A percentile compares a stretch with the other conserved stretches of the same genome.
Conservation (phyloP, 1,139 yeast genomes). For the Geotrichum restrictum region DNA sequence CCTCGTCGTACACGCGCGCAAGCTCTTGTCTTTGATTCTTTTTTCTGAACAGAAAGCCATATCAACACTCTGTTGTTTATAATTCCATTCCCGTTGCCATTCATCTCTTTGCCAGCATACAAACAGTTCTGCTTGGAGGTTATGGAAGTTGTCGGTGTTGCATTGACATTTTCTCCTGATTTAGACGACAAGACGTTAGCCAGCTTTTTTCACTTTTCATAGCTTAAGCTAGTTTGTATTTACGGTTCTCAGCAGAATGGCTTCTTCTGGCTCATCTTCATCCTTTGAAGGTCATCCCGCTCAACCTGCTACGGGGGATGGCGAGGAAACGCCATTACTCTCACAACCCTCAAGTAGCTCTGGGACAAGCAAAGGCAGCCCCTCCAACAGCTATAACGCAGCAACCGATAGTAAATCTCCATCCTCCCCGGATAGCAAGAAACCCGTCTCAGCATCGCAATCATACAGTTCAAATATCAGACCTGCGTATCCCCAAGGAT, state of each 20-base stretch:
- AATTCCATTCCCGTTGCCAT: not conserved
- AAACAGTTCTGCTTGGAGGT: not conserved
- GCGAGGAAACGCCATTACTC: too few relatives aligned
- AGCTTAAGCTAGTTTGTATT: not conserved
- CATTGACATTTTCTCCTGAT: not conserved
- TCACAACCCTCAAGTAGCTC: too few relatives aligned
- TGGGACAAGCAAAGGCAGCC: too few relatives aligned
- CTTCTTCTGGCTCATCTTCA: too few relatives aligned
- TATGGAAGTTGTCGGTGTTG: not conserved
- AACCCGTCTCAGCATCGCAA: not conserved
- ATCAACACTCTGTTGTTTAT: not conserved
- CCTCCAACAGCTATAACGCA: too few relatives aligned
- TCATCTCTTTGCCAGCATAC: not conserved
- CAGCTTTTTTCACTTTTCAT: too few relatives aligned
- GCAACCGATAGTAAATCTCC: too few relatives aligned
- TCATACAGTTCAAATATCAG: conserved; percentile 5
- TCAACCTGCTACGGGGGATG: too few relatives aligned
- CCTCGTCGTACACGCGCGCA: not conserved
- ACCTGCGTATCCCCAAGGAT: conserved; percentile 16
- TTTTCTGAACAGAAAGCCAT: not conserved
- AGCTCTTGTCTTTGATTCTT: too few relatives aligned
- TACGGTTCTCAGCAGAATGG: not conserved
- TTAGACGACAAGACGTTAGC: not conserved
- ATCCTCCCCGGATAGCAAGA: too few relatives aligned
- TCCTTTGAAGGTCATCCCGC: too few relatives aligned